Evolutionary conservation across 306 rosid species (phyloP).

Genomic region (Ziziphus jujuba): DNA sequence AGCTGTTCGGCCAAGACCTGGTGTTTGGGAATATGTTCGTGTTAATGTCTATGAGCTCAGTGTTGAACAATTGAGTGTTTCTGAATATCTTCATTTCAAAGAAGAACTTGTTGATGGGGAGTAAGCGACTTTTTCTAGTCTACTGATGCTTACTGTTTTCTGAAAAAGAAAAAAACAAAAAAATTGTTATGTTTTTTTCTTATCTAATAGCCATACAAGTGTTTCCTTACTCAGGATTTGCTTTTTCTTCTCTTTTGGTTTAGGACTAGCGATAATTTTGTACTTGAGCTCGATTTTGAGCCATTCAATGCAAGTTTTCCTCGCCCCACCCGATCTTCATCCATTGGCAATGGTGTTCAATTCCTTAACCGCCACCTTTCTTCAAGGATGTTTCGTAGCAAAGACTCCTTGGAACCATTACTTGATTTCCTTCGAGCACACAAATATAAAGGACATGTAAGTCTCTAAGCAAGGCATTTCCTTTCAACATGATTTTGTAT

Average conservation of each 20-base stretch:
- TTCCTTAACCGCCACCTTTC: constrained; percentile 97
- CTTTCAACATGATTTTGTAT: neutral
- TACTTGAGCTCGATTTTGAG: constrained; percentile 88
- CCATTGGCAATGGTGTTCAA: constrained; percentile 96
- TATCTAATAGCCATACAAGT: neutral
- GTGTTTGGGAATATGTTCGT: constrained; percentile 89
- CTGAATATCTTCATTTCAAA: constrained; percentile 84
- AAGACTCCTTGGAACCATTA: constrained; percentile 74
- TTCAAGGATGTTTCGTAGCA: constrained; percentile 78
- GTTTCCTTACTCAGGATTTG: neutral
- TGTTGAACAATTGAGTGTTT: constrained; percentile 77
- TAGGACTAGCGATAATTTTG: constrained; percentile 43
- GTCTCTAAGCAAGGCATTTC: constrained; percentile 27
- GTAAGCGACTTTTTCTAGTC: constrained; percentile 36
- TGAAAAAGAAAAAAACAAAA: neutral
- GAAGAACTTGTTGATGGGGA: constrained; percentile 75
- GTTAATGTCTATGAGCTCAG: constrained; percentile 77
- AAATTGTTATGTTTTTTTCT: too few relatives aligned
- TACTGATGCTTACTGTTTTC: neutral
- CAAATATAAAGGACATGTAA: constrained; percentile 72
- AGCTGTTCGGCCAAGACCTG: constrained; percentile 92
- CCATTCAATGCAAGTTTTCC: constrained; percentile 91
- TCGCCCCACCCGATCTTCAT: constrained; percentile 80
- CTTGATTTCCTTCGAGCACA: constrained; percentile 88
- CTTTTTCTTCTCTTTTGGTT: neutral